Conservation (phyloP, 163 green algal genomes). For the Volvox carteri region DNA sequence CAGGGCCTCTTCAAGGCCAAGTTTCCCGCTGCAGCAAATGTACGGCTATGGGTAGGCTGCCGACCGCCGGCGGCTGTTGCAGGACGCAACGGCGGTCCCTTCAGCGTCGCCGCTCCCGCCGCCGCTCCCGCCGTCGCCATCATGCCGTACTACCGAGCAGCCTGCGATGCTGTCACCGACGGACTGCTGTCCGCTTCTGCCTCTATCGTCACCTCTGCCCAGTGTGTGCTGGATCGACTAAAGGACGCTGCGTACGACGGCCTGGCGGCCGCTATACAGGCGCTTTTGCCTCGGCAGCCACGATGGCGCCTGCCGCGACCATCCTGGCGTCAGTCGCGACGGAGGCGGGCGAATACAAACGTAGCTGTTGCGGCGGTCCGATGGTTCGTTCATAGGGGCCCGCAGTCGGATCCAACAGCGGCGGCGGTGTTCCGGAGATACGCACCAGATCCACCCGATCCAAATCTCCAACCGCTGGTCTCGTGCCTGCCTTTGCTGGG, state of each 20-base stretch:
- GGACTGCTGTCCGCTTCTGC: background rate
- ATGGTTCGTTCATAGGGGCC: no score
- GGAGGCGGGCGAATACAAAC: no score
- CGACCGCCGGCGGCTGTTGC: background rate
- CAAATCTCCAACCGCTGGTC: background rate
- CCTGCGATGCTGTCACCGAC: background rate
- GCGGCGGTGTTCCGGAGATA: slow-evolving; percentile 16
- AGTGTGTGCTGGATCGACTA: background rate
- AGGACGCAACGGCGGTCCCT: slow-evolving; percentile 15
- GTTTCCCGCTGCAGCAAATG: background rate
- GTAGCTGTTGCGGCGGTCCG: no score
- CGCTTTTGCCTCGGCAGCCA: background rate
- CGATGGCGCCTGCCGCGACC: background rate
- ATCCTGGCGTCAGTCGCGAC: background rate
- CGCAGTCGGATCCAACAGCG: no score
- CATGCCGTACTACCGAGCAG: background rate
- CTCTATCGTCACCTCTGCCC: background rate
- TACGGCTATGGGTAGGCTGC: slow-evolving; percentile 27
- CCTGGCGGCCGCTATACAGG: background rate
- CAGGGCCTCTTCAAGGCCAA: background rate
- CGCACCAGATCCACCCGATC: background rate
- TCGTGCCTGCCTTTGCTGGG: slow-evolving; percentile 14
- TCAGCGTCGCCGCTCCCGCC: background rate
- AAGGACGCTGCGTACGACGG: background rate
- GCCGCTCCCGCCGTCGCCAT: background rate